A percentile compares a stretch with the other conserved stretches of the same genome.
phyloP scores from a whole-genome alignment of 2,329 filamentous ascomycete genomes.

The Aureobasidium sp. region DNA sequence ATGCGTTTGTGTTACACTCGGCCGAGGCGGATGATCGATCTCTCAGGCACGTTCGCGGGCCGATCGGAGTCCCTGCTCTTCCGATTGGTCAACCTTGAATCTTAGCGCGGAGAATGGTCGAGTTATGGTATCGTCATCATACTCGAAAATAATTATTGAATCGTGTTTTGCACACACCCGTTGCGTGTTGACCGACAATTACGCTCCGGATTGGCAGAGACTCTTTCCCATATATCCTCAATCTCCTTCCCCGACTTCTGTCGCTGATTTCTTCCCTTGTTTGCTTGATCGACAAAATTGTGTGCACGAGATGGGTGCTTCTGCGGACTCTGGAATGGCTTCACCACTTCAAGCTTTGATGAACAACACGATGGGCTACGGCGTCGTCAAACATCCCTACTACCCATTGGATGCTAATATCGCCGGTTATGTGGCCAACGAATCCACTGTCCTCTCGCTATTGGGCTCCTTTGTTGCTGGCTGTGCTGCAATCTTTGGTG shows the following conservation, averaged over 20 bases:
- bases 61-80: not conserved
- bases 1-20: not conserved
- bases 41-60: not conserved
- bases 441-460: constrained; percentile 52
- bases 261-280: not conserved
- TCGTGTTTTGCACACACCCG: not conserved
- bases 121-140: constrained; percentile 4
- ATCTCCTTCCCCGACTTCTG: not conserved
- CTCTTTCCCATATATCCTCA: not conserved
- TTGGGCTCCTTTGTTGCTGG: constrained; percentile 53
- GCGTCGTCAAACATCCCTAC: constrained; percentile 54
- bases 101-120: not conserved
- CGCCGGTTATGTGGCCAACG: constrained; percentile 59
- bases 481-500: constrained; percentile 50
- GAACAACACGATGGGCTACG: not conserved
- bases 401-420: constrained; percentile 61
- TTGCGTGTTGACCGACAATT: constrained; percentile 2
- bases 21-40: not conserved
- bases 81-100: constrained; percentile 1
- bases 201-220: not conserved
- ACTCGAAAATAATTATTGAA: not conserved
- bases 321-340: not conserved
- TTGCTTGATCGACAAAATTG: not conserved
- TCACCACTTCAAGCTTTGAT: constrained; percentile 4
- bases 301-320: not conserved